Evolutionary conservation across 768 basidiomycete species (phyloP).

Genomic region (Boletus sp.): DNA sequence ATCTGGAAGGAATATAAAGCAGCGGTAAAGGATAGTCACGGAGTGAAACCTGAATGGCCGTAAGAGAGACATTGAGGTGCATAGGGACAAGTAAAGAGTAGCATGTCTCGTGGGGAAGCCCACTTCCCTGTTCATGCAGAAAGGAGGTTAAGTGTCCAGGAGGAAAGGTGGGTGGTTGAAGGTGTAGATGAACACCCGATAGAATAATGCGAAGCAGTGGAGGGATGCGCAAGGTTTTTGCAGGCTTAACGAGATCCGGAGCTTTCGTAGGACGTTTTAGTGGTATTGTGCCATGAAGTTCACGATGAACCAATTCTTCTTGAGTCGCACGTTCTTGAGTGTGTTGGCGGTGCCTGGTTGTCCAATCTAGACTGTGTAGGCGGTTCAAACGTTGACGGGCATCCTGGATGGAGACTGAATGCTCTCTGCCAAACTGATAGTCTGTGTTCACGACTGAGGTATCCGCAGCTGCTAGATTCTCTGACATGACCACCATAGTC

Average conservation of each 20-base stretch:
- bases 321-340: constrained; percentile 45
- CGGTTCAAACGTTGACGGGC: constrained; percentile 66
- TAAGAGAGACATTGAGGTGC: constrained; percentile 66
- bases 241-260: constrained; percentile 44
- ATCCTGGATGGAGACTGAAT: constrained; percentile 67
- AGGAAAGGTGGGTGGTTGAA: constrained; percentile 61
- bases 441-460: constrained; percentile 41
- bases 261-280: constrained; percentile 31
- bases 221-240: constrained; percentile 37
- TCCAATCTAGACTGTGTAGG: constrained; percentile 75
- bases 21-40: constrained; percentile 90
- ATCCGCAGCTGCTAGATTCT: constrained; percentile 29
- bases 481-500: constrained; percentile 55
- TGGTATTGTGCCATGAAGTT: constrained; percentile 39
- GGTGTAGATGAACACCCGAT: constrained; percentile 51
- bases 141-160: constrained; percentile 55
- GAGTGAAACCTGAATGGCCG: constrained; percentile 57
- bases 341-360: constrained; percentile 48
- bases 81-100: constrained; percentile 84
- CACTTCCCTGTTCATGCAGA: constrained; percentile 61
- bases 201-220: constrained; percentile 72
- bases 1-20: constrained; percentile 60
- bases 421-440: constrained; percentile 60
- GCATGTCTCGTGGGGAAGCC: constrained; percentile 63
- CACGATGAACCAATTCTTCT: constrained; percentile 45